Percentiles rank a stretch among this genome's conserved stretches.
phyloP scores from a whole-genome alignment of 352 stramenopile species.

The Globisporangium megalacanthum region DNA sequence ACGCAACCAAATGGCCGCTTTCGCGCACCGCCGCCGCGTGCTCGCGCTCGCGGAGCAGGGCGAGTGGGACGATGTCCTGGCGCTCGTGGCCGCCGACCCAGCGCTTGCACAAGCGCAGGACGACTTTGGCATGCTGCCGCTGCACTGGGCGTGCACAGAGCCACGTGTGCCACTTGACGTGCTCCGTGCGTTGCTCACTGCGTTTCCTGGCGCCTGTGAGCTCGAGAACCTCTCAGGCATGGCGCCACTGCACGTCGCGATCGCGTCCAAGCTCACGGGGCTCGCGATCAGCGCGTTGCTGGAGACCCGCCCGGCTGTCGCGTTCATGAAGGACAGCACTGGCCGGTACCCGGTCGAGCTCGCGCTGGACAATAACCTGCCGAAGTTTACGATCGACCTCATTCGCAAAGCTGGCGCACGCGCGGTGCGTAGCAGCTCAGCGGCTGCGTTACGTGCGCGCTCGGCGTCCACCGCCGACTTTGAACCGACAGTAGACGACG shows the following conservation, averaged over 20 bases:
- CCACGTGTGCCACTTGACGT: conserved; percentile 36
- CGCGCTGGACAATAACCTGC: conserved; percentile 49
- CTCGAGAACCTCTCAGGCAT: conserved; percentile 76
- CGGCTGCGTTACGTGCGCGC: conserved; percentile 20
- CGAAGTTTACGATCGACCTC: conserved; percentile 64
- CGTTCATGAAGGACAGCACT: conserved; percentile 48
- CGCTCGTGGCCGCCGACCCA: conserved; percentile 27
- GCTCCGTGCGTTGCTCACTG: conserved; percentile 36
- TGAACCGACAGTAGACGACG: conserved; percentile 17
- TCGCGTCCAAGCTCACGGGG: conserved; percentile 56
- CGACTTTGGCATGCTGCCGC: conserved; percentile 79
- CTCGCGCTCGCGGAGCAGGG: conserved; percentile 56
- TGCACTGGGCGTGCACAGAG: conserved; percentile 83
- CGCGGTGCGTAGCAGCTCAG: conserved; percentile 24
- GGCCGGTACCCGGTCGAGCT: conserved; percentile 60
- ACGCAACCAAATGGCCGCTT: too few relatives aligned
- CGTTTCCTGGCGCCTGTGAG: conserved; percentile 49
- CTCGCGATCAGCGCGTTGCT: conserved; percentile 58
- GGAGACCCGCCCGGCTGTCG: conserved; percentile 16
- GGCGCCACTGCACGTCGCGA: conserved; percentile 77
- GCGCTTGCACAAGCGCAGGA: conserved; percentile 60
- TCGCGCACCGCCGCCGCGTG: conserved; percentile 36
- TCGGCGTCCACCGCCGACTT: conserved; percentile 31
- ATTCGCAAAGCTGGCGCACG: conserved; percentile 53
- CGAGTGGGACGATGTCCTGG: conserved; percentile 54